Base-by-base conservation (phyloP, 805 yeast species). In the Hanseniaspora lachancei region DNA sequence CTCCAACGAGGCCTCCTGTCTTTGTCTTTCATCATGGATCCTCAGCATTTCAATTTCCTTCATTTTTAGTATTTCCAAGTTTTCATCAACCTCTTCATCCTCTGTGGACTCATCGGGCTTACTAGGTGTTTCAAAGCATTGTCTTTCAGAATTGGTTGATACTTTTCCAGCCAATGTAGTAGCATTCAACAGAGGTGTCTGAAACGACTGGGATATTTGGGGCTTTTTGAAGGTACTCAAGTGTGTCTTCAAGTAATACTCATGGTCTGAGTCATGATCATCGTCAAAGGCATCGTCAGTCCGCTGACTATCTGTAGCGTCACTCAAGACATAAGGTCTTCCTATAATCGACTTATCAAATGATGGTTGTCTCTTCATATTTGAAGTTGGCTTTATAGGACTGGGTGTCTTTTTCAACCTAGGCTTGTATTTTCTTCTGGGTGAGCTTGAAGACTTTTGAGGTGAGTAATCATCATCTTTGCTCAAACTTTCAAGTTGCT, bases 31-130 rank as follows among this genome's bases (percentile, higher is more conserved):
- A 40, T 55, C 56, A 44, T 46, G 42, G 38, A 41, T 34, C 47
- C 41, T 46, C 16, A 46, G 59, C 35, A 62, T 64, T 15, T 61
- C 61, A 46, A 61, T 63, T 52, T 64, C 67, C 38, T 66, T 65
- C 57, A 69, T 70, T 52, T 63, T 64, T 55, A 66, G 69, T 51
- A 62, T 64, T 61, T 69, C 64, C 58, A 67, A 66, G 27, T 62
- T 64, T 40, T 65, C 68, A 43, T 60, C 66, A 27, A 27, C 29
- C n/a, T 63, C 47, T 20, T 34, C 41, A 21, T 49, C 47, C 5
- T 35, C 80, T 44, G 72, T 74, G 32, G 69, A 75, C 36, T 70
- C 76, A 18, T 68, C 74, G 54, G 65, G 67, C 48, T 65, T 68
- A 4, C 4, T 21, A 13, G 40, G 39, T 13, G 27, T 32, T 29